Conservation (phyloP, 2,329 filamentous ascomycete species). For the Aspergillus sp. region DNA sequence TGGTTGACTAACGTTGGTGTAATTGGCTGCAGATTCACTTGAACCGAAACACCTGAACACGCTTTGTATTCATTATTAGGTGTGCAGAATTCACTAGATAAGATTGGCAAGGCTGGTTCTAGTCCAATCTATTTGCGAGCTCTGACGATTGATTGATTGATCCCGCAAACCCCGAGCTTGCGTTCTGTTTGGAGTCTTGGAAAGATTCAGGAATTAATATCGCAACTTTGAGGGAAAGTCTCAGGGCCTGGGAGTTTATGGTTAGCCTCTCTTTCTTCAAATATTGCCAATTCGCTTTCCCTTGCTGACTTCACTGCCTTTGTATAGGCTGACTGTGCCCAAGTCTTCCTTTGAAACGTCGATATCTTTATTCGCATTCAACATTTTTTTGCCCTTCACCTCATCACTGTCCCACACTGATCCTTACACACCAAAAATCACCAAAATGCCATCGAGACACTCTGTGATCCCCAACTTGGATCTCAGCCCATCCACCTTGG, state of each 20-base stretch:
- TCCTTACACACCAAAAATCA: conserved; percentile 15
- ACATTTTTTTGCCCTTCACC: background rate
- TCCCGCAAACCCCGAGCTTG: background rate
- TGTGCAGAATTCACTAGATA: background rate
- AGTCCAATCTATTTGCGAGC: conserved; percentile 17
- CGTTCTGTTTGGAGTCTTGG: conserved; percentile 4
- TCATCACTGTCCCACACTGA: conserved; percentile 1
- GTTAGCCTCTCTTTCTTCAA: background rate
- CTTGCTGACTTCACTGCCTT: conserved; percentile 3
- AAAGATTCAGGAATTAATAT: background rate
- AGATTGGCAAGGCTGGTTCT: conserved; percentile 27
- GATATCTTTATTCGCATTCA: background rate
- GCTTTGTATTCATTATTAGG: background rate
- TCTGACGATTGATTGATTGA: background rate
- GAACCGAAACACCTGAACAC: conserved; percentile 2
- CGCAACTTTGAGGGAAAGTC: conserved; percentile 1
- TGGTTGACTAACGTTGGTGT: conserved; percentile 18
- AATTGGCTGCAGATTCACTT: conserved; percentile 12
- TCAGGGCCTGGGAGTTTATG: background rate
- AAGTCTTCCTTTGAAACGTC: conserved; percentile 1
- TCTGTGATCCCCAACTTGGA: conserved; percentile 39
- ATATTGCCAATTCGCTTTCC: background rate
- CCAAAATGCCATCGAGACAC: conserved; percentile 38
- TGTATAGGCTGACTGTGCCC: conserved; percentile 1
- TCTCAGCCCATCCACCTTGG: conserved; percentile 33